A percentile compares a stretch with the other conserved stretches of the same genome.
These are phyloP conservation scores for Combretum micranthum DNA, from an alignment of 345 rosid species.

Conservation along the genomic window DNA sequence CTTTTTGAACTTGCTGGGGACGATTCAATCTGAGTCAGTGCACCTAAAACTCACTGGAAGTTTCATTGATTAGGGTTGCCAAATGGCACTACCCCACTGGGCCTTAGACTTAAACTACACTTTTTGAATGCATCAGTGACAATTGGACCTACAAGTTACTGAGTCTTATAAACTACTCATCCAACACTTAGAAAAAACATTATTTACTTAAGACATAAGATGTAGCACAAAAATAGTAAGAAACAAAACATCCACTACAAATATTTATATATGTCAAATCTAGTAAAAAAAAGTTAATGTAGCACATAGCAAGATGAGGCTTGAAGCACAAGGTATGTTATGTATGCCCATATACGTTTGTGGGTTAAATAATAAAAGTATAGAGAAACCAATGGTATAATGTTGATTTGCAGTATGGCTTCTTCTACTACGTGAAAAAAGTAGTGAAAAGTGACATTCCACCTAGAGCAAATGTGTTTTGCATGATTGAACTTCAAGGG, in stretches of 20 bases:
- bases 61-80: too few species aligned
- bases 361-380: constrained; percentile 6
- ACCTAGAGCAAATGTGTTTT: constrained; percentile 42
- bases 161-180: constrained; percentile 18
- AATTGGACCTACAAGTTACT: constrained; percentile 12
- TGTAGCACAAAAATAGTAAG: constrained; percentile 15
- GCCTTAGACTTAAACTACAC: constrained; percentile 1
- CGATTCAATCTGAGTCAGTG: too few species aligned
- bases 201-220: constrained; percentile 20
- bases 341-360: too few species aligned
- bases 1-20: too few species aligned
- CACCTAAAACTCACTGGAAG: too few species aligned
- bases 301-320: too few species aligned
- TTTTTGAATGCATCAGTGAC: constrained; percentile 31
- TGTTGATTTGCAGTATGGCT: constrained; percentile 57
- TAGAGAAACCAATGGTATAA: constrained; percentile 36
- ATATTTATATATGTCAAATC: too few species aligned
- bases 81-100: too few species aligned
- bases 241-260: neutral
- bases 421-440: constrained; percentile 36
- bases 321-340: too few species aligned
- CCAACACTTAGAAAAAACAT: neutral
- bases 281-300: too few species aligned
- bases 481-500: constrained; percentile 35
- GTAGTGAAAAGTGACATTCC: constrained; percentile 44